Evolutionary conservation across 2,329 filamentous ascomycete species (phyloP).

Genomic region (Metarhizium rileyi): DNA sequence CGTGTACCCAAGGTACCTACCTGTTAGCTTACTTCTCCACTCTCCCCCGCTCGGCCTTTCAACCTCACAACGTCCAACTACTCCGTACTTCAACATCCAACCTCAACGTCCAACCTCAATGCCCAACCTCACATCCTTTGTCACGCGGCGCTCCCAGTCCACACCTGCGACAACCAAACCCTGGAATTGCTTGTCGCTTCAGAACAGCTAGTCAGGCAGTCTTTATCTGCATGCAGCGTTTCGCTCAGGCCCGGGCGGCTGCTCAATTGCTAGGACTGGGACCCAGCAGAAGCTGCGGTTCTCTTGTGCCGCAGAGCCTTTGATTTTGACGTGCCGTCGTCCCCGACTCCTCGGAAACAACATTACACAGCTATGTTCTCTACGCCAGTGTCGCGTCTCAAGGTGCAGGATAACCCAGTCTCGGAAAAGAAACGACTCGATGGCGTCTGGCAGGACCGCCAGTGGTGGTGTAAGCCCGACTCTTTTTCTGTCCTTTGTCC

Average conservation of each 20-base stretch:
- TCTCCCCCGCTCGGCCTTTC: no score
- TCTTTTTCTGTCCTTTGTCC: background rate
- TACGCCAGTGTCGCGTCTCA: slow-evolving; percentile 1
- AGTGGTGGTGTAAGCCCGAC: slow-evolving; percentile 27
- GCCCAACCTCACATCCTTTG: background rate
- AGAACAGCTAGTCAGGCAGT: background rate
- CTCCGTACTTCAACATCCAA: no score
- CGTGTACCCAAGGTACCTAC: no score
- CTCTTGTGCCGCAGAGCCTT: background rate
- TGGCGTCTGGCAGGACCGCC: slow-evolving; percentile 22
- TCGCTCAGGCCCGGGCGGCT: background rate
- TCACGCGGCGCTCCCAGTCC: no score
- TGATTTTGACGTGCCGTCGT: background rate
- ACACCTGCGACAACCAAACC: background rate
- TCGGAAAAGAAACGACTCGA: slow-evolving; percentile 23
- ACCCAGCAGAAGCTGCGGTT: no score
- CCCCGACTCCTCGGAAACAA: background rate
- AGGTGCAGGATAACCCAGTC: slow-evolving; percentile 13
- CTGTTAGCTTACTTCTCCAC: no score
- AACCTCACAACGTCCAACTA: no score
- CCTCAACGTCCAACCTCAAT: background rate
- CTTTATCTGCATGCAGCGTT: background rate
- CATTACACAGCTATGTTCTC: background rate
- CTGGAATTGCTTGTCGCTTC: background rate
- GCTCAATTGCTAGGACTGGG: background rate